phyloP scores from a whole-genome alignment of 306 rosid genomes.

The Coriaria nepalensis region DNA sequence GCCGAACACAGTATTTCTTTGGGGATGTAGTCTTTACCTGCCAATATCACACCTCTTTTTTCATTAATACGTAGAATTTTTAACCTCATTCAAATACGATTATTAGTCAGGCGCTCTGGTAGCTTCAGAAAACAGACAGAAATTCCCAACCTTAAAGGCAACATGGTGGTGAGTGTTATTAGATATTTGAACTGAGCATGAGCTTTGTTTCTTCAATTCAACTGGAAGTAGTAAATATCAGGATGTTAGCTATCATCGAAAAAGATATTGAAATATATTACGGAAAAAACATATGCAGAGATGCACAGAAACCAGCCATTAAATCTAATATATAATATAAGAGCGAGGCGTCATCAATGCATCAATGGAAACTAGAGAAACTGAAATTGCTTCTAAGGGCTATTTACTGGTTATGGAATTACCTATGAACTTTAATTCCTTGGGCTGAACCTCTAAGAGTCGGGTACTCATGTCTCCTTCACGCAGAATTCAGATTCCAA shows the following conservation, averaged over 20 bases:
- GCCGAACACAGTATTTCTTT: constrained; percentile 75
- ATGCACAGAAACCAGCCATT: not conserved
- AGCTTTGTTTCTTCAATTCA: constrained; percentile 75
- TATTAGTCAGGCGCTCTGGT: too few species aligned
- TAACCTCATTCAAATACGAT: too few species aligned
- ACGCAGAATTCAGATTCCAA: constrained; percentile 14
- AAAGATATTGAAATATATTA: not conserved
- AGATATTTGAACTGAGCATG: constrained; percentile 53
- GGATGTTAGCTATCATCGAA: not conserved
- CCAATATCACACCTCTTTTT: constrained; percentile 7
- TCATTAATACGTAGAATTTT: too few species aligned
- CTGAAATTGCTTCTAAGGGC: not conserved
- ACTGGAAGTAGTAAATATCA: constrained; percentile 29
- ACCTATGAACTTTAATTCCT: constrained; percentile 63
- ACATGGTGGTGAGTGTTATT: constrained; percentile 46
- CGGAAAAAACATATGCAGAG: not conserved
- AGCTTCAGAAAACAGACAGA: too few species aligned
- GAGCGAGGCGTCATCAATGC: not conserved
- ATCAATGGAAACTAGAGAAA: not conserved
- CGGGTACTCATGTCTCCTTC: constrained; percentile 43
- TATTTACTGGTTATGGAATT: constrained; percentile 21
- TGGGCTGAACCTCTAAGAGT: constrained; percentile 65
- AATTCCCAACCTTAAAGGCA: constrained; percentile 59
- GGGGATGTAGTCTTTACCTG: constrained; percentile 97
- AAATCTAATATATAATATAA: not conserved